Base-by-base conservation (phyloP, 306 rosid genomes). In the Medicago arabica region DNA sequence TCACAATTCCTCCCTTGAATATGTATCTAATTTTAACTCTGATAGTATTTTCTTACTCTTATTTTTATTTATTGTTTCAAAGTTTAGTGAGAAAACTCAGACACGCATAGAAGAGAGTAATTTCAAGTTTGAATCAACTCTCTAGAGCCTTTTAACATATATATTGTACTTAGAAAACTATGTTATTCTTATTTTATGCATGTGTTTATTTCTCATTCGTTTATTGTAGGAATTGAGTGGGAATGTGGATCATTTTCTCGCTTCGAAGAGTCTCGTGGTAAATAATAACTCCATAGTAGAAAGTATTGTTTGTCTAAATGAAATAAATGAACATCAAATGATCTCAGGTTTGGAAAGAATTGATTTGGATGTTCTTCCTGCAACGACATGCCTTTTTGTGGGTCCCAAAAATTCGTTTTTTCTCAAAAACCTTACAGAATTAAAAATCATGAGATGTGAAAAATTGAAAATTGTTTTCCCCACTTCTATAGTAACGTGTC, bases 301-400 rank as follows among this genome's bases (percentile, higher is more conserved):
- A 66, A 41, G n/a, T 25, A 21, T 76, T 1, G 21, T 66, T 14
- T 12, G 28, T 16, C 11, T 16, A 1, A 5, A 9, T 21, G 57
- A 38, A 15, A 10, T 5, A 9, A 16, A 11, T 54, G 80, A 12
- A 31, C 47, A n/a, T 3, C 41, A 1, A 10, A 8, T 40, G 4
- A 76, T 4, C 1, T 9, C 9, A 3, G 12, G 5, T 4, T 19
- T 57, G 39, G 19, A 16, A 40, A 0, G 4, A 0, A 5, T 76
- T 13, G 0, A 0, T 0, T 28, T 76, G 31, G 0, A 2, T 0
- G 1, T 41, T 10, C 1, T 67, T 1, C 3, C 18, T n/a, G 9
- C 0, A 7, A 11, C 55, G 74, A 41, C 7, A 8, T 4, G 9
- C 11, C 13, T 28, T 21, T 76, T 9, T 25, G 19, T 0, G 2